These are phyloP conservation scores for Mortierella sp. DNA, from an alignment of 371 early-diverging fungal species.

Conservation along the genomic window DNA sequence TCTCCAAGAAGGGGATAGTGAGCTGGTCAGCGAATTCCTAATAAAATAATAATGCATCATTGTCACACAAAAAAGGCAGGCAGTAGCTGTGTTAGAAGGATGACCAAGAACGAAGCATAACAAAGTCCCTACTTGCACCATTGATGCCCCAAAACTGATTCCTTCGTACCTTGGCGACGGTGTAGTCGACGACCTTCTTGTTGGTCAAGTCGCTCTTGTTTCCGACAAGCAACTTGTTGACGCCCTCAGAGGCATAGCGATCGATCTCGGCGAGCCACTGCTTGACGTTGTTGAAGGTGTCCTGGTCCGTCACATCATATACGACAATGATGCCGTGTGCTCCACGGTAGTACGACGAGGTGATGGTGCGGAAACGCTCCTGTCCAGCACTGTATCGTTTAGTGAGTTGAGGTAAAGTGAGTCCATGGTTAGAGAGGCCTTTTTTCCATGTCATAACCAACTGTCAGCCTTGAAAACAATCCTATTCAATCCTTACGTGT, in stretches of 20 bases:
- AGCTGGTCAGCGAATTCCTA: slow-evolving; percentile 90
- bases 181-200: slow-evolving; percentile 84
- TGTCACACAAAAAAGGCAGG: not conserved
- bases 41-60: slow-evolving; percentile 37
- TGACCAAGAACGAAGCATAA: no score
- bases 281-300: slow-evolving; percentile 91
- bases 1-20: slow-evolving; percentile 92
- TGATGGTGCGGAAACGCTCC: slow-evolving; percentile 99
- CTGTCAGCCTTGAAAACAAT: not conserved
- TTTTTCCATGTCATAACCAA: not conserved
- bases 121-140: not conserved
- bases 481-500: slow-evolving; percentile 6
- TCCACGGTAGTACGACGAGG: slow-evolving; percentile 98
- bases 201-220: slow-evolving; percentile 98
- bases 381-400: slow-evolving; percentile 98
- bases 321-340: slow-evolving; percentile 99
- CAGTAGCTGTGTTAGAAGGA: no score
- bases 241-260: slow-evolving; percentile 91
- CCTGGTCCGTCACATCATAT: slow-evolving; percentile 97
- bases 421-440: not conserved
- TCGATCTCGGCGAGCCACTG: slow-evolving; percentile 99
- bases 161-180: slow-evolving; percentile 71
- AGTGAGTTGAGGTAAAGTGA: not conserved
- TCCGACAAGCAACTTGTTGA: slow-evolving; percentile 96
- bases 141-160: not conserved